Percentiles rank a stretch among this genome's conserved stretches.
Evolutionary conservation across 805 yeast genomes (phyloP).

Genomic region (Wickerhamiella azymoides): DNA sequence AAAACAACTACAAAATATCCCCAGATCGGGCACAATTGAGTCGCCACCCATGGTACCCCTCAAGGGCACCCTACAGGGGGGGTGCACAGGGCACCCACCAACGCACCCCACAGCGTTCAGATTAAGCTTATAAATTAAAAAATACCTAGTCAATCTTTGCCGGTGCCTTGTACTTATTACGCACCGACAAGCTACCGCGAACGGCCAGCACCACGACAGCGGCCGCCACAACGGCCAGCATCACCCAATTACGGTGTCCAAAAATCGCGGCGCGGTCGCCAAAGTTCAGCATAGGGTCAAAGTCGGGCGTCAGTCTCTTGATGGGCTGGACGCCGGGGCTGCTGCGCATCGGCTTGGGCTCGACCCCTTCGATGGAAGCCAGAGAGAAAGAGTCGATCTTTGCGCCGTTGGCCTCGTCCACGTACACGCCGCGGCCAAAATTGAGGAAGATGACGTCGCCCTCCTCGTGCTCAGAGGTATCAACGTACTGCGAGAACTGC

Average conservation of each 20-base stretch:
- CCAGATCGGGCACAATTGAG: too few relatives aligned
- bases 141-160: background rate
- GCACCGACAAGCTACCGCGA: background rate
- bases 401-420: conserved; percentile 6
- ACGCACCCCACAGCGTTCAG: too few relatives aligned
- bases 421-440: conserved; percentile 14
- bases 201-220: background rate
- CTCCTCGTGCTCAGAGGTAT: conserved; percentile 6
- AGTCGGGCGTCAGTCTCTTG: background rate
- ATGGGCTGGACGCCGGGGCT: background rate
- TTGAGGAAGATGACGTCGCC: conserved; percentile 15
- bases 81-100: too few relatives aligned
- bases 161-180: background rate
- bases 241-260: background rate
- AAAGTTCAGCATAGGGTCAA: background rate
- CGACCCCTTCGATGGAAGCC: background rate
- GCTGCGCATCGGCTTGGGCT: background rate
- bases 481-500: conserved; percentile 10
- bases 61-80: too few relatives aligned
- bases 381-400: background rate
- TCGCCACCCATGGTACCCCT: too few relatives aligned
- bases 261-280: background rate
- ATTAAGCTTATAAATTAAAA: background rate
- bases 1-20: too few relatives aligned
- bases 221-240: background rate